Evolutionary conservation across 1,284 basidiomycete genomes (phyloP).

Genomic region (Tremellales sp.): DNA sequence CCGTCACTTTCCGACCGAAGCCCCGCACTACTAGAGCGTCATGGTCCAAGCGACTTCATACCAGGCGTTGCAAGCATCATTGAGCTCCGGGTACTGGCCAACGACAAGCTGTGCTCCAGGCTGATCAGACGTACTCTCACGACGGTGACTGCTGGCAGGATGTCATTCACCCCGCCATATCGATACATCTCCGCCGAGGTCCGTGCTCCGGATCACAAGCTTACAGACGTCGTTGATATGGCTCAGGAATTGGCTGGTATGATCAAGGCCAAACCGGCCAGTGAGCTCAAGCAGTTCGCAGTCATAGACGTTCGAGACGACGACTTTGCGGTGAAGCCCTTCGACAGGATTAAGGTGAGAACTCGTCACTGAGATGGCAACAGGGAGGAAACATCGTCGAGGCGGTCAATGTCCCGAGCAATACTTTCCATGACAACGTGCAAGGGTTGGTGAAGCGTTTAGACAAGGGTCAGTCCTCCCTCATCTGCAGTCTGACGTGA

Average conservation of each 20-base stretch:
- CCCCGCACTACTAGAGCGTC: too few species aligned
- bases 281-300: constrained; percentile 29
- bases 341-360: neutral
- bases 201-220: constrained; percentile 5
- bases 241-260: constrained; percentile 40
- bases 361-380: neutral
- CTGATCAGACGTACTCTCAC: too few species aligned
- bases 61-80: too few species aligned
- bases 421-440: constrained; percentile 34
- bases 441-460: constrained; percentile 36
- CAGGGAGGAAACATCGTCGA: constrained; percentile 49
- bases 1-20: too few species aligned
- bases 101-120: too few species aligned
- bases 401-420: constrained; percentile 42
- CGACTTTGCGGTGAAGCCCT: constrained; percentile 40
- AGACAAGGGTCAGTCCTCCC: constrained; percentile 25
- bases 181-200: constrained; percentile 44
- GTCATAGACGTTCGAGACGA: constrained; percentile 47
- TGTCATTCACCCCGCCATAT: constrained; percentile 40
- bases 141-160: too few species aligned
- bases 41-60: too few species aligned
- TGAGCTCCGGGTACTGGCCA: too few species aligned
- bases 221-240: too few species aligned
- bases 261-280: constrained; percentile 35
- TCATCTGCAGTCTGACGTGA: neutral